A percentile compares a stretch with the other conserved stretches of the same genome.
Conservation (phyloP, 129 eudicot species). For the Glebionis coronaria region DNA sequence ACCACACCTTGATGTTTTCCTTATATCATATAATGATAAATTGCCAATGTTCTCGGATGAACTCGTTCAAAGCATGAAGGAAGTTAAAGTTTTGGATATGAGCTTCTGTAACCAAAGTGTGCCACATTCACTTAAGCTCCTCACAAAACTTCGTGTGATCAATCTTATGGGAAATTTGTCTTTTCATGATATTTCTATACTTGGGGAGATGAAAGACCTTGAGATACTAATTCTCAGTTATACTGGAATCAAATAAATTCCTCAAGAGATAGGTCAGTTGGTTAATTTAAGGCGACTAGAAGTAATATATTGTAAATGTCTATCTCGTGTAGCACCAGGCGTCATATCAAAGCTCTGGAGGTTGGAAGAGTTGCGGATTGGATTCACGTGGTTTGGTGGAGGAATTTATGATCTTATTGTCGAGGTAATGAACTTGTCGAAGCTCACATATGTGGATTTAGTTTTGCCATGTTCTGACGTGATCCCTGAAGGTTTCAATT, state of each 20-base stretch:
- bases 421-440: not conserved
- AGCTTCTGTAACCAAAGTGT: not conserved
- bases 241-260: constrained; percentile 8
- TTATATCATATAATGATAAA: not conserved
- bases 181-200: not conserved
- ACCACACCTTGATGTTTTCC: not conserved
- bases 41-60: not conserved
- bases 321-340: not conserved
- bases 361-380: not conserved
- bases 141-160: constrained; percentile 6
- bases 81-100: constrained; percentile 10
- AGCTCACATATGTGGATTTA: not conserved
- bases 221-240: not conserved
- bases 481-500: not conserved
- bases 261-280: constrained; percentile 9
- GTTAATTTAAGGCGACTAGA: not conserved
- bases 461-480: not conserved
- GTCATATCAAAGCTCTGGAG: not conserved
- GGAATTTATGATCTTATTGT: not conserved
- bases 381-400: not conserved
- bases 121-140: constrained; percentile 1
- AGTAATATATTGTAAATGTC: not conserved
- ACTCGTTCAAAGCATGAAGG: constrained; percentile 3
- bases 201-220: constrained; percentile 12
- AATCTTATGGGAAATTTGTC: not conserved